Conservation (phyloP, 352 stramenopile genomes). For the Globisporangium spiculum region DNA sequence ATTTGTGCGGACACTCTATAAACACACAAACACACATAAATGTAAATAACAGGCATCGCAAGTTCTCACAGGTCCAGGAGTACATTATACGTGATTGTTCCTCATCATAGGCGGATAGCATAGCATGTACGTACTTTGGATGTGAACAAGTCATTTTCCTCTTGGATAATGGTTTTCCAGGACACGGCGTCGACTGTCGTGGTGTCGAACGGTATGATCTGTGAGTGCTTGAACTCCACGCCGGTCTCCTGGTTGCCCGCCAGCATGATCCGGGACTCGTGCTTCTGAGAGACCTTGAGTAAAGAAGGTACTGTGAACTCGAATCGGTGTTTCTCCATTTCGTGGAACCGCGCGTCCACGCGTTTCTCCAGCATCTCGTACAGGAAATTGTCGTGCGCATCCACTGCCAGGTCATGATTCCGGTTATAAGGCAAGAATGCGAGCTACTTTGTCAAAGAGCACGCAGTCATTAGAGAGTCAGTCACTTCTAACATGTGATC, state of each 20-base stretch:
- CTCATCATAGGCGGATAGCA: no score
- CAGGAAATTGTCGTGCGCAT: slow-evolving; percentile 9
- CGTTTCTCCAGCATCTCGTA: slow-evolving; percentile 15
- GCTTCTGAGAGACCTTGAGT: neutral
- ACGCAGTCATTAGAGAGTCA: neutral
- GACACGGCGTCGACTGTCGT: slow-evolving; percentile 8
- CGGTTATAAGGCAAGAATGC: slow-evolving; percentile 6
- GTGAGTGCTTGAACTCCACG: slow-evolving; percentile 13
- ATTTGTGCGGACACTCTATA: neutral
- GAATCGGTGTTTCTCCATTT: slow-evolving; percentile 1
- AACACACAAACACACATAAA: no score
- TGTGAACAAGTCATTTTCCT: neutral
- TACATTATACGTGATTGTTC: no score
- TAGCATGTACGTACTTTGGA: slow-evolving; percentile 4
- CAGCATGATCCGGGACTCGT: slow-evolving; percentile 13
- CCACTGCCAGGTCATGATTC: slow-evolving; percentile 8
- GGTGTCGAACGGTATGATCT: slow-evolving; percentile 12
- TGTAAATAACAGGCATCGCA: no score
- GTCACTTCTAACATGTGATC: neutral
- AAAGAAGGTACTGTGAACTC: neutral
- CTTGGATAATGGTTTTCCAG: slow-evolving; percentile 10
- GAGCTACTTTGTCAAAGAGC: neutral
- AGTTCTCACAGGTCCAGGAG: no score
- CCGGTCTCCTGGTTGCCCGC: slow-evolving; percentile 6
- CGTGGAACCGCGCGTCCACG: neutral